Conservation (phyloP, 768 basidiomycete genomes). For the Mycena epipterygia region DNA sequence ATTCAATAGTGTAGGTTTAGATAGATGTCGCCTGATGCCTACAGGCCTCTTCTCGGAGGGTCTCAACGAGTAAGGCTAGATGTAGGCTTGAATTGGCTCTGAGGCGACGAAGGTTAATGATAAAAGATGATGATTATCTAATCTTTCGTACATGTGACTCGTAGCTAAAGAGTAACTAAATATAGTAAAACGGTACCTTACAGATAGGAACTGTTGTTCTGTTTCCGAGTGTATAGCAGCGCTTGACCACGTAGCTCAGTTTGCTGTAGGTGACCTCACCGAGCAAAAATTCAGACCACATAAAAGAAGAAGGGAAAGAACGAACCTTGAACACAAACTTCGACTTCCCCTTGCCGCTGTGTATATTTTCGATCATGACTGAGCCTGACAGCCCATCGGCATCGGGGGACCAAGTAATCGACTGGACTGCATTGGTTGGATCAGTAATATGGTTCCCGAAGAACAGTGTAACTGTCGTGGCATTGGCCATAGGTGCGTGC, state of each 20-base stretch:
- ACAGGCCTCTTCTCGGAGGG: not conserved
- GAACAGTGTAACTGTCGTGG: not conserved
- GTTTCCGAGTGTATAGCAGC: not conserved
- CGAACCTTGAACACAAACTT: constrained; percentile 1
- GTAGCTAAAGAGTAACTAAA: too few relatives aligned
- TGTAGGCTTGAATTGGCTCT: too few relatives aligned
- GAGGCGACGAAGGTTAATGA: too few relatives aligned
- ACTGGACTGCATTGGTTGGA: constrained; percentile 4
- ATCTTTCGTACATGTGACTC: too few relatives aligned
- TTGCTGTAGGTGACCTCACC: not conserved
- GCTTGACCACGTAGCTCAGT: not conserved
- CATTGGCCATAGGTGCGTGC: not conserved
- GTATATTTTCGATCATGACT: not conserved
- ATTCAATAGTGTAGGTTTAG: too few relatives aligned
- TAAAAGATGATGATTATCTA: too few relatives aligned
- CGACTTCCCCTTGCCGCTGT: not conserved
- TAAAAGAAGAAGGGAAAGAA: not conserved
- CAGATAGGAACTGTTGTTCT: not conserved
- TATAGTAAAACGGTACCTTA: too few relatives aligned
- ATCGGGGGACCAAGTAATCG: not conserved
- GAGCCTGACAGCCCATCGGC: not conserved
- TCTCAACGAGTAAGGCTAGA: not conserved
- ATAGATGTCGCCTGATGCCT: not conserved
- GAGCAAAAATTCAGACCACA: not conserved
- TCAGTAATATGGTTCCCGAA: not conserved